Evolutionary conservation across 2,329 filamentous ascomycete species (phyloP), one percentile per base, ranked within the genome.

Genomic region (Phialophora chinensis): DNA sequence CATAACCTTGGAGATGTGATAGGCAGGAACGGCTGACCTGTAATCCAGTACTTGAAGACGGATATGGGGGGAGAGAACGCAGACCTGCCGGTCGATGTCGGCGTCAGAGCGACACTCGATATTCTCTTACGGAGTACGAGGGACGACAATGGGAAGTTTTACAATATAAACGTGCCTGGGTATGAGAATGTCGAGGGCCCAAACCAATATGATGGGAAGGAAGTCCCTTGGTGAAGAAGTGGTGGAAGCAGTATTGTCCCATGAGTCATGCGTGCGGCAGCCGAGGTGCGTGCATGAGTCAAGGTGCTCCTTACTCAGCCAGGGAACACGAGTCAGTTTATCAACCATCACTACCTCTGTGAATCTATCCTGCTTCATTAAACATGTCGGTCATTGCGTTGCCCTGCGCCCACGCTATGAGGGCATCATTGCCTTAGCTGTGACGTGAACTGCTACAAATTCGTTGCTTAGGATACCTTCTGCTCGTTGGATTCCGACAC

Each of bases 131-230:
- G 61, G 27, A 71, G 77, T 8, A 79, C 75, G 0, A 75, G 78
- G 3, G 75, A 78, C 60, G 76, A 78, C 33, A 81, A 77, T 68
- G 83, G 83, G 12, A 86, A 81, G 68, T 88, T 86, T 52, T 29
- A 77, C 14, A 80, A 80, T 53, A 77, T 82, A 25, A 72, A 74
- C 63, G 75, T 80, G 4, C 71, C 75, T 0, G 79, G 79, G 0
- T 80, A 76, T 75, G 75, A 79, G 65, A 64, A 77, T n/a, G 69
- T 65, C 6, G 61, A 68, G 50, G 72, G 71, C 4, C 70, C 84
- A 2, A 77, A 79, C 66, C 68, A 73, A 58, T 81, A 81, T 67
- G 72, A 77, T 71, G 79, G 79, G n/a, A 66, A 71, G 49, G 74
- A 76, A 50, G 35, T 74, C 3, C 73, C 73, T 5, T 79, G 76